Evolutionary conservation across 2,329 filamentous ascomycete species (phyloP).

Genomic region (Colletotrichum cuscutae): DNA sequence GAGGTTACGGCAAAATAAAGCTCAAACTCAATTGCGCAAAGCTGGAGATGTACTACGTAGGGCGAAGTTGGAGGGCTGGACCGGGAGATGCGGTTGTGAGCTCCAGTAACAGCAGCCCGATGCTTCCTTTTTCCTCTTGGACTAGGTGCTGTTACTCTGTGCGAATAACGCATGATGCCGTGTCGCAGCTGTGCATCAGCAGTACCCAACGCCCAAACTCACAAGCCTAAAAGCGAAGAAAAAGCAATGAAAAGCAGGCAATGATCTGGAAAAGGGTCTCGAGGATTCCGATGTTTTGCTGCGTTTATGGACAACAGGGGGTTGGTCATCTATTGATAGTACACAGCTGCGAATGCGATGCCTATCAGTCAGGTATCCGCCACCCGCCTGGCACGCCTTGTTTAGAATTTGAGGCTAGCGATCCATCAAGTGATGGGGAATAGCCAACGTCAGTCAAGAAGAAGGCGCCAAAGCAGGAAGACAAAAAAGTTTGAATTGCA

Average conservation of each 20-base stretch:
- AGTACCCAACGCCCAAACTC: not conserved
- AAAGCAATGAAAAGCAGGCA: constrained; percentile 1
- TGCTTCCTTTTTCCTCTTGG: constrained; percentile 9
- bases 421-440: constrained; percentile 6
- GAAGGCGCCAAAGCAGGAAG: not conserved
- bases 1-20: not conserved
- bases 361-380: not conserved
- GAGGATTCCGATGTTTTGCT: not conserved
- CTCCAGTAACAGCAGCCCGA: not conserved
- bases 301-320: not conserved
- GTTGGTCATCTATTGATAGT: not conserved
- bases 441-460: not conserved
- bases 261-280: constrained; percentile 11
- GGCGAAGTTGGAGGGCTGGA: not conserved
- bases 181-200: not conserved
- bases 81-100: not conserved
- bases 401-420: not conserved
- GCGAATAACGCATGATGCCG: not conserved
- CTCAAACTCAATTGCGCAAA: not conserved
- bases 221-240: not conserved
- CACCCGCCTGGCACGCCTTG: not conserved
- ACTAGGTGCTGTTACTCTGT: not conserved
- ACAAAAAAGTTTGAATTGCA: not conserved
- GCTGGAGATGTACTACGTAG: not conserved
- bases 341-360: not conserved